Percentiles rank a stretch among this genome's conserved stretches.
Evolutionary conservation across 2,329 filamentous ascomycete species (phyloP).

Genomic region (Triangularia verruculosa): DNA sequence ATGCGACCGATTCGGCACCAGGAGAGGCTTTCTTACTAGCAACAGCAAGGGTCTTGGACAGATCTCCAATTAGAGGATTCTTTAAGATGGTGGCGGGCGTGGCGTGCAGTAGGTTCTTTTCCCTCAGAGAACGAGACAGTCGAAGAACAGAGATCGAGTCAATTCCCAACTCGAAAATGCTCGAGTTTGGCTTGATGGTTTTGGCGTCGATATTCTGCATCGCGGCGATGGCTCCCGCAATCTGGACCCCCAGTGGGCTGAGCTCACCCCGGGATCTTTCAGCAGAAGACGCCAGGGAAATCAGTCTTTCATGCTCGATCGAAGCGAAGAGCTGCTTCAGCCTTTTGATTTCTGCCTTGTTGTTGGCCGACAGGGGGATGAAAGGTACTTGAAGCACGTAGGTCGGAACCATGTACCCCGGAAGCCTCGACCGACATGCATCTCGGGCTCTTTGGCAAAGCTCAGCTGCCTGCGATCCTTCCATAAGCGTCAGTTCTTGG

Average conservation of each 20-base stretch:
- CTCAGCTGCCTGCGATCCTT: conserved; percentile 34
- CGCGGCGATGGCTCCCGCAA: conserved; percentile 54
- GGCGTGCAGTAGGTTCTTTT: conserved; percentile 57
- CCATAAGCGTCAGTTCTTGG: conserved; percentile 27
- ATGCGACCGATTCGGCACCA: conserved; percentile 35
- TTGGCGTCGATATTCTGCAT: conserved; percentile 45
- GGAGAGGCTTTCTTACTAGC: conserved; percentile 14
- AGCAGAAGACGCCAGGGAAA: conserved; percentile 53
- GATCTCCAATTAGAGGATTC: conserved; percentile 49
- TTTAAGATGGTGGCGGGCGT: conserved; percentile 67
- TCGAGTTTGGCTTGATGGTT: conserved; percentile 53
- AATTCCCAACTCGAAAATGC: conserved; percentile 80
- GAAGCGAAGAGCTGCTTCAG: conserved; percentile 64
- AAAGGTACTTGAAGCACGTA: conserved; percentile 69
- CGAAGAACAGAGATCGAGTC: conserved; percentile 83
- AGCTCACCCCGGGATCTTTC: conserved; percentile 25
- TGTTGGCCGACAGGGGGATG: conserved; percentile 82
- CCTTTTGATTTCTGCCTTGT: conserved; percentile 76
- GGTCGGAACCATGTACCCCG: conserved; percentile 87
- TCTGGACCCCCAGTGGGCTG: conserved; percentile 39
- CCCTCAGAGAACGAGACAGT: conserved; percentile 62
- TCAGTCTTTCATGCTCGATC: conserved; percentile 59
- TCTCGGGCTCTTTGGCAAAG: conserved; percentile 50
- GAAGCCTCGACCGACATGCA: conserved; percentile 67
- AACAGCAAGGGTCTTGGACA: conserved; percentile 44